These are phyloP conservation scores for Fusarium torreyae DNA, from an alignment of 2,329 filamentous ascomycete genomes.

Conservation along the genomic window DNA sequence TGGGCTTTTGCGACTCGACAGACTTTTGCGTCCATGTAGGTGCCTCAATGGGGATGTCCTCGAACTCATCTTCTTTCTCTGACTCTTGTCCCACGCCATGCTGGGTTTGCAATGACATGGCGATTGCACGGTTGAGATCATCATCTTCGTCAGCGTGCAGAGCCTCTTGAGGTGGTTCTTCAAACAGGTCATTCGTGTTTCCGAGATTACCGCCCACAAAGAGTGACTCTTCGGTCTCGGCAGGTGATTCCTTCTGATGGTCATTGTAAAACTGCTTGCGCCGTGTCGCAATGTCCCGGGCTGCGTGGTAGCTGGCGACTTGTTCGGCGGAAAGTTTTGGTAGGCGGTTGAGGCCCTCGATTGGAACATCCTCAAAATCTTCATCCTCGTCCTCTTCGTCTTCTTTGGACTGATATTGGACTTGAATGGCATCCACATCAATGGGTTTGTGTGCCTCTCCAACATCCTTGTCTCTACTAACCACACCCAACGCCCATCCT, in stretches of 20 bases:
- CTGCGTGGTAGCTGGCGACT: conserved; percentile 45
- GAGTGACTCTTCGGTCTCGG: conserved; percentile 64
- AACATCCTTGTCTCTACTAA: conserved; percentile 85
- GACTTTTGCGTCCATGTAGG: conserved; percentile 72
- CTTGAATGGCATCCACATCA: conserved; percentile 81
- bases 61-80: conserved; percentile 62
- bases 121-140: conserved; percentile 85
- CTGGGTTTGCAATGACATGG: conserved; percentile 83
- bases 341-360: conserved; percentile 88
- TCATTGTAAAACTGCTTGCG: conserved; percentile 51
- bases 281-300: conserved; percentile 45
- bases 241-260: conserved; percentile 30
- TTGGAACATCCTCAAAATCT: conserved; percentile 93
- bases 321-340: conserved; percentile 68
- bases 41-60: conserved; percentile 62
- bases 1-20: conserved; percentile 65
- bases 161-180: conserved; percentile 56
- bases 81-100: conserved; percentile 59
- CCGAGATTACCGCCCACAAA: conserved; percentile 57
- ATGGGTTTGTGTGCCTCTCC: conserved; percentile 90
- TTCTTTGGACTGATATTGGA: conserved; percentile 70
- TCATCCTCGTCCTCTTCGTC: conserved; percentile 80
- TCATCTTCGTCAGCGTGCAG: conserved; percentile 62
- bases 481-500: conserved; percentile 95
- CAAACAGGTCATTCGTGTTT: conserved; percentile 32